Conservation (phyloP, 1,139 yeast genomes). For the Debaryomycetaceae sp. region DNA sequence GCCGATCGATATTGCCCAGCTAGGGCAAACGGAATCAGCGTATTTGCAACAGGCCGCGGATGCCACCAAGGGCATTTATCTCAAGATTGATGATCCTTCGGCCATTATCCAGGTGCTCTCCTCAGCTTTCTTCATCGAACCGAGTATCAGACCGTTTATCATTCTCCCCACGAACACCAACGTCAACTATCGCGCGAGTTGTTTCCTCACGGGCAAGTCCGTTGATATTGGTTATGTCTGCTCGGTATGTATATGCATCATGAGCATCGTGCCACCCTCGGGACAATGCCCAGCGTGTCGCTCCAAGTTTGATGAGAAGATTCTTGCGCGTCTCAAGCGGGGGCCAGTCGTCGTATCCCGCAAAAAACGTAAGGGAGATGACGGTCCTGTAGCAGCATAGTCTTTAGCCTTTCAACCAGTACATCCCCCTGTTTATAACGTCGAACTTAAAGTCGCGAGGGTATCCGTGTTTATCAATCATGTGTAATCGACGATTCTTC, state of each 20-base stretch:
- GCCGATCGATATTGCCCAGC: slow-evolving; percentile 82
- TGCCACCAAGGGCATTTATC: slow-evolving; percentile 85
- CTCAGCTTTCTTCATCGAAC: slow-evolving; percentile 75
- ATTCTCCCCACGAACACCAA: slow-evolving; percentile 77
- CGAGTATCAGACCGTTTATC: slow-evolving; percentile 61
- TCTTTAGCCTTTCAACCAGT: not conserved
- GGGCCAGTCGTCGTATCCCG: slow-evolving; percentile 42
- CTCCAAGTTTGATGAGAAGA: slow-evolving; percentile 40
- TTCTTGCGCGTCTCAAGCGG: slow-evolving; percentile 29
- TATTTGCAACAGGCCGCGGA: slow-evolving; percentile 94
- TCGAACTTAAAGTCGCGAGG: slow-evolving; percentile 32
- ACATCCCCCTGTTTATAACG: slow-evolving; percentile 17
- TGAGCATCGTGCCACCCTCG: slow-evolving; percentile 50
- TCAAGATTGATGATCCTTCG: slow-evolving; percentile 59
- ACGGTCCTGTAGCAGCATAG: not conserved
- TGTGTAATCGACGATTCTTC: slow-evolving; percentile 31
- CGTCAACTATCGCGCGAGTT: slow-evolving; percentile 90
- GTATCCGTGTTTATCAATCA: slow-evolving; percentile 39
- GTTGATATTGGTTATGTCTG: slow-evolving; percentile 94
- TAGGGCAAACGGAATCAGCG: slow-evolving; percentile 61
- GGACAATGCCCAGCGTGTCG: slow-evolving; percentile 48
- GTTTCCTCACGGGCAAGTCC: slow-evolving; percentile 79
- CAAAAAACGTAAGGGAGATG: slow-evolving; percentile 22
- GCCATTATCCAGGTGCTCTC: slow-evolving; percentile 62
- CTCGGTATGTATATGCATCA: slow-evolving; percentile 80